Conservation (phyloP, 257 asterid genomes). For the Euphrasia confusa region DNA sequence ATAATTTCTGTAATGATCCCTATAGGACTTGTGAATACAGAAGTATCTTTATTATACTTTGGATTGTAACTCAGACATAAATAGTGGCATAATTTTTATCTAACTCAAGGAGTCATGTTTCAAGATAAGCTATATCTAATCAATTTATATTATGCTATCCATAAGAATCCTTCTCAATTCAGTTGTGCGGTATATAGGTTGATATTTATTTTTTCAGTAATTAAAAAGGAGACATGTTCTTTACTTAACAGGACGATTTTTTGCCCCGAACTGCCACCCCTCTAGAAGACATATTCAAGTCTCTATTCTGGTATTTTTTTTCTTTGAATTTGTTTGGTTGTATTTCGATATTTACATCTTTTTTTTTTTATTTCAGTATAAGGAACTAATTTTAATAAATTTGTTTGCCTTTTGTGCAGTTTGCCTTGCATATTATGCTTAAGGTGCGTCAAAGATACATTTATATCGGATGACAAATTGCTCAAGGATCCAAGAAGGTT, state of each 20-base stretch:
- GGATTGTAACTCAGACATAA: slow-evolving; percentile 16
- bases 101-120: background rate
- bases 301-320: slow-evolving; percentile 65
- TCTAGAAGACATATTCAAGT: slow-evolving; percentile 84
- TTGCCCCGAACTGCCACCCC: slow-evolving; percentile 91
- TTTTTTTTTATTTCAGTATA: background rate
- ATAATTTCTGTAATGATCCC: background rate
- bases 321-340: background rate
- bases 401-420: slow-evolving; percentile 33
- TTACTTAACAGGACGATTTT: slow-evolving; percentile 69
- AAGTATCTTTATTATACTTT: background rate
- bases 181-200: background rate
- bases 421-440: slow-evolving; percentile 81
- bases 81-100: background rate
- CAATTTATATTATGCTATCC: background rate
- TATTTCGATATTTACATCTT: slow-evolving; percentile 10
- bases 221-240: background rate
- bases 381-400: background rate
- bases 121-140: background rate
- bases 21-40: background rate
- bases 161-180: background rate
- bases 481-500: slow-evolving; percentile 77
- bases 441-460: slow-evolving; percentile 78
- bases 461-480: slow-evolving; percentile 72
- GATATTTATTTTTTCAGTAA: background rate